Percentiles rank a stretch among this genome's conserved stretches.
Conservation (phyloP, 1,284 basidiomycete species). For the Malassezia yamatoensis region DNA sequence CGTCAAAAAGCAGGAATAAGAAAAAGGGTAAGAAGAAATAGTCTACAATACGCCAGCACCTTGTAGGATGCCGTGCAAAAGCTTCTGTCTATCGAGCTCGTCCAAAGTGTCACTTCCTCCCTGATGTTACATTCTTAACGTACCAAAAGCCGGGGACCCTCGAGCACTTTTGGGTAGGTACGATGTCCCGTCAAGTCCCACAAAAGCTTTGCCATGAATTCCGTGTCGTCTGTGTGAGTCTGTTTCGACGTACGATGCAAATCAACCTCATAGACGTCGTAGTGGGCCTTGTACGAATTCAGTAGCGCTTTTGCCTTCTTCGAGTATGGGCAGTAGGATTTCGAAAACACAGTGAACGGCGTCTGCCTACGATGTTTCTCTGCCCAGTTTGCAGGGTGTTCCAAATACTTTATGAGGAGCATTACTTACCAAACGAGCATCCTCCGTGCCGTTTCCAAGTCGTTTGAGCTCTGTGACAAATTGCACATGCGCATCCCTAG, state of each 20-base stretch:
- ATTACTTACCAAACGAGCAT: slow-evolving; percentile 1
- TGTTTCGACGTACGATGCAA: slow-evolving; percentile 4
- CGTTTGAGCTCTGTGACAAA: slow-evolving; percentile 15
- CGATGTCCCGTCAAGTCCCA: slow-evolving; percentile 10
- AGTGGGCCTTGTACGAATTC: slow-evolving; percentile 6
- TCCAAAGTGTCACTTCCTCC: slow-evolving; percentile 13
- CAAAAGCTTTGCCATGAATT: background rate
- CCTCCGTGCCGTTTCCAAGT: background rate
- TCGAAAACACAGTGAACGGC: slow-evolving; percentile 19
- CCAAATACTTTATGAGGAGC: slow-evolving; percentile 1
- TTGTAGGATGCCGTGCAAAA: slow-evolving; percentile 9
- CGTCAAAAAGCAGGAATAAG: slow-evolving; percentile 11
- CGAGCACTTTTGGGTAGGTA: slow-evolving; percentile 15
- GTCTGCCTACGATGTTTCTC: slow-evolving; percentile 7
- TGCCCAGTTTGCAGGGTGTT: slow-evolving; percentile 12
- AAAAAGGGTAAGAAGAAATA: slow-evolving; percentile 19
- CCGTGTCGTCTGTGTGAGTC: slow-evolving; percentile 2
- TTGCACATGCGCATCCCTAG: slow-evolving; percentile 9
- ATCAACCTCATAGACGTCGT: slow-evolving; percentile 16
- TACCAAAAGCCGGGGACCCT: slow-evolving; percentile 6
- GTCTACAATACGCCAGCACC: slow-evolving; percentile 6
- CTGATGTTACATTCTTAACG: background rate
- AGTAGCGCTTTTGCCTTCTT: slow-evolving; percentile 16
- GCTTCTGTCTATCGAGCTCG: slow-evolving; percentile 5
- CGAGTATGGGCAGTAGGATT: slow-evolving; percentile 24